These are phyloP conservation scores for Candida silvicultrix DNA, from an alignment of 805 yeast species.

Conservation along the genomic window DNA sequence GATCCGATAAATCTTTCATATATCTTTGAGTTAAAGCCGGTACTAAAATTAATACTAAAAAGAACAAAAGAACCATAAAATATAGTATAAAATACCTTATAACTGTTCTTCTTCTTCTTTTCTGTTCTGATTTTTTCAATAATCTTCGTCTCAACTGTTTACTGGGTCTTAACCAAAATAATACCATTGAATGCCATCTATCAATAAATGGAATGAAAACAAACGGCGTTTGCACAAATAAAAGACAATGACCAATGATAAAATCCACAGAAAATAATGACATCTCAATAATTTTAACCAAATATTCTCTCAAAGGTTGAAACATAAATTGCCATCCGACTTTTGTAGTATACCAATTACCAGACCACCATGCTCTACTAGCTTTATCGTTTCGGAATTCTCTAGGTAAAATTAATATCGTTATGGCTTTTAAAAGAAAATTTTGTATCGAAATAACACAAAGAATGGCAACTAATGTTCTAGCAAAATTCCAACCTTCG, in stretches of 20 bases:
- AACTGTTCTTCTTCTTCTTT: slow-evolving; percentile 34
- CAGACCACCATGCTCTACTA: slow-evolving; percentile 76
- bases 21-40: slow-evolving; percentile 38
- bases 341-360: slow-evolving; percentile 59
- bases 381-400: slow-evolving; percentile 57
- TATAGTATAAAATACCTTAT: slow-evolving; percentile 41
- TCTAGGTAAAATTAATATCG: slow-evolving; percentile 46
- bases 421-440: slow-evolving; percentile 45
- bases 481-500: slow-evolving; percentile 60
- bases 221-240: slow-evolving; percentile 55
- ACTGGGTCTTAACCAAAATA: slow-evolving; percentile 63
- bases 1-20: slow-evolving; percentile 20
- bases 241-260: slow-evolving; percentile 48
- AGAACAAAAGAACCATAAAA: slow-evolving; percentile 31
- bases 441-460: slow-evolving; percentile 50
- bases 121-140: slow-evolving; percentile 31
- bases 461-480: slow-evolving; percentile 56
- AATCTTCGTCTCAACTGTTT: slow-evolving; percentile 29
- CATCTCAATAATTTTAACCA: slow-evolving; percentile 60
- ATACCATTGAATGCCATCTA: slow-evolving; percentile 57
- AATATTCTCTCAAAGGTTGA: slow-evolving; percentile 59
- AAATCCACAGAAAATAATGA: slow-evolving; percentile 65
- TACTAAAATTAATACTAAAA: slow-evolving; percentile 35
- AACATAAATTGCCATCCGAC: slow-evolving; percentile 55
- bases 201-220: slow-evolving; percentile 59